Evolutionary conservation across 2,329 filamentous ascomycete genomes (phyloP).

Genomic region (Delphinella strobiligena): DNA sequence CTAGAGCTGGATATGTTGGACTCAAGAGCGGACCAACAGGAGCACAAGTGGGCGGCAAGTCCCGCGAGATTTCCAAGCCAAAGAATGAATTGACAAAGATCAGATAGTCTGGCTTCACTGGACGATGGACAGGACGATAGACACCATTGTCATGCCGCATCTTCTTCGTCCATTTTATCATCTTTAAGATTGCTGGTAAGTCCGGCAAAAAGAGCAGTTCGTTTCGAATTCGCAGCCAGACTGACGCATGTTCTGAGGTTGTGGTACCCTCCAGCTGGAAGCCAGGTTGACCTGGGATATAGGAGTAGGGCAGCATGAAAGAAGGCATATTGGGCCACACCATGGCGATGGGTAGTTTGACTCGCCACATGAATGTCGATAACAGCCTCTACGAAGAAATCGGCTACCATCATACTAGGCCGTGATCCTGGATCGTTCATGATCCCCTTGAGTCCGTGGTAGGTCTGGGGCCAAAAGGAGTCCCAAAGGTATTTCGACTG

Average conservation of each 20-base stretch:
- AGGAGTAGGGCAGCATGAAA: background rate
- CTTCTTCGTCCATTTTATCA: background rate
- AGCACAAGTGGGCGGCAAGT: background rate
- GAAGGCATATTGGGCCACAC: background rate
- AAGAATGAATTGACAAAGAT: background rate
- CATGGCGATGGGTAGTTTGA: background rate
- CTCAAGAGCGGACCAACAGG: background rate
- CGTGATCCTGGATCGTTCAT: background rate
- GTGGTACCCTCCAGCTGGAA: background rate
- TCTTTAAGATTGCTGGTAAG: background rate
- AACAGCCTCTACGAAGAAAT: background rate
- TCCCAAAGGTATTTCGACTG: constrained; percentile 1
- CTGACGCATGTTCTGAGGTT: background rate
- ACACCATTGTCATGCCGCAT: background rate
- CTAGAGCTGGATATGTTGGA: background rate
- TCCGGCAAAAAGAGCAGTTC: background rate
- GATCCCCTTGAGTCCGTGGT: background rate
- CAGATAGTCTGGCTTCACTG: background rate
- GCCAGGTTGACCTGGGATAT: background rate
- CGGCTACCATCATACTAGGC: background rate
- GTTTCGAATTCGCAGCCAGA: background rate
- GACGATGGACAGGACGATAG: background rate
- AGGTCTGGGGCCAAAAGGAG: background rate
- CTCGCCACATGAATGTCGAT: background rate
- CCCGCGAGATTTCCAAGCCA: background rate